Evolutionary conservation across 1,139 yeast species (phyloP), one percentile per base, ranked within the genome.

Genomic region (Sugiyamaella neomexicana): DNA sequence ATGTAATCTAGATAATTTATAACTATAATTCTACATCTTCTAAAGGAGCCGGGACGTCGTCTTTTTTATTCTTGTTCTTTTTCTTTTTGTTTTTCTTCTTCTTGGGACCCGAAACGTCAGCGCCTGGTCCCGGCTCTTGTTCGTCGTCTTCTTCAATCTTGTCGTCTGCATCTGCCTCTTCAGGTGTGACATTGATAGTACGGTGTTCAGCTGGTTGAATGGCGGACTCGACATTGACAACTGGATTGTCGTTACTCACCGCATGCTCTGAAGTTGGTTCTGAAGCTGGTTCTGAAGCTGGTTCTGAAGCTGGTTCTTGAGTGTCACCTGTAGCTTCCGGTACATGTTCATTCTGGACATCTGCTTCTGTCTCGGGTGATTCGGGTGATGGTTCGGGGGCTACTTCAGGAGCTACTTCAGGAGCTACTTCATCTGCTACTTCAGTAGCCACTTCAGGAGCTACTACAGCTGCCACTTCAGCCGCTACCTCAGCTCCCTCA

Each of bases 1-100:
- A 34, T n/a, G 17, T 20, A 32, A 13, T 34, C 34, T 40, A 31
- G 45, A 39, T 20, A 39, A 17, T 20, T 42, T 31, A 13, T 23
- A 16, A 36, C 46, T 57, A 58, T 46, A 57, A 54, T 31, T 46
- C 57, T 40, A 58, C 59, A 37, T 57, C 60, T 32, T 53, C 60
- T 46, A 57, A 25, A 32, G 50, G 39, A 8, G 40, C 56, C 23
- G 44, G 29, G 39, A 17, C n/a, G 41, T 12, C 8, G 25, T 50
- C 23, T 31, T 49, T 15, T 48, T 42, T 34, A n/a, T 45, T 50
- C 42, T 52, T 46, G 29, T 52, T 46, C 36, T 54, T 46, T 41
- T 54, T 48, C 47, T 52, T 37, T 16, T 47, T 46, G 20, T 37
- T 20, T 13, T 13, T 52, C 56, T 49, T 52, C 52, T 54, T 51